Evolutionary conservation across 257 asterid genomes (phyloP).

Genomic region (Orobanche coerulescens): DNA sequence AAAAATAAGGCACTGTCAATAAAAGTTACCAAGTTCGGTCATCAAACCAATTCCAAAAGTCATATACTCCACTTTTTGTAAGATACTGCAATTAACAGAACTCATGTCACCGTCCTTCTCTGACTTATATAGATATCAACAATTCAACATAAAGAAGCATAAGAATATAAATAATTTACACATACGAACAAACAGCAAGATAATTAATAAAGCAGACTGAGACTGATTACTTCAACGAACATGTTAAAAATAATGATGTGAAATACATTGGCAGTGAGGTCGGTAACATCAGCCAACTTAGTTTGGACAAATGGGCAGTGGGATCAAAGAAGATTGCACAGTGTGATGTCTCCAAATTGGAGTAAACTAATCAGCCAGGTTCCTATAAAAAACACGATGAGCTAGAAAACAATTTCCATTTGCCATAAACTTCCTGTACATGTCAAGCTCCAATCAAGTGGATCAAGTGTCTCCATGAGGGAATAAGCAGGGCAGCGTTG

Average conservation of each 20-base stretch:
- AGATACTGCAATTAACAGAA: conserved; percentile 68
- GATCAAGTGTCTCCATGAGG: too few species aligned
- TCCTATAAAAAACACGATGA: too few species aligned
- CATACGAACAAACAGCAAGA: conserved; percentile 13
- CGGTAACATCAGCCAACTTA: not conserved
- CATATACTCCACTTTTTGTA: conserved; percentile 83
- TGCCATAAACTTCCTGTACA: too few species aligned
- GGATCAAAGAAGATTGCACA: too few species aligned
- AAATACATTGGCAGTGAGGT: not conserved
- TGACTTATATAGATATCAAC: not conserved
- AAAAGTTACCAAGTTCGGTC: conserved; percentile 92
- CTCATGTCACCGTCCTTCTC: conserved; percentile 24
- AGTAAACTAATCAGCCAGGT: too few species aligned
- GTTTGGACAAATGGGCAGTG: too few species aligned
- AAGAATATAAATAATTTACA: not conserved
- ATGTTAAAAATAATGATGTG: not conserved
- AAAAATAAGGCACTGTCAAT: conserved; percentile 8
- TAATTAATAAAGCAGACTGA: conserved; percentile 1
- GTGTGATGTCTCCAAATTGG: too few species aligned
- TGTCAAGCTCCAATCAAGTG: too few species aligned
- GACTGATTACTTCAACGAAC: not conserved
- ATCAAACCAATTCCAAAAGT: conserved; percentile 99
- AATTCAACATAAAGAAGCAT: conserved; percentile 6
- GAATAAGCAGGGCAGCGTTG: too few species aligned
- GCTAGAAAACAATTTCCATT: too few species aligned